A percentile compares a stretch with the other conserved stretches of the same genome.
Conservation (phyloP, 495 filamentous ascomycete genomes). For the Aspergillus avenaceus region DNA sequence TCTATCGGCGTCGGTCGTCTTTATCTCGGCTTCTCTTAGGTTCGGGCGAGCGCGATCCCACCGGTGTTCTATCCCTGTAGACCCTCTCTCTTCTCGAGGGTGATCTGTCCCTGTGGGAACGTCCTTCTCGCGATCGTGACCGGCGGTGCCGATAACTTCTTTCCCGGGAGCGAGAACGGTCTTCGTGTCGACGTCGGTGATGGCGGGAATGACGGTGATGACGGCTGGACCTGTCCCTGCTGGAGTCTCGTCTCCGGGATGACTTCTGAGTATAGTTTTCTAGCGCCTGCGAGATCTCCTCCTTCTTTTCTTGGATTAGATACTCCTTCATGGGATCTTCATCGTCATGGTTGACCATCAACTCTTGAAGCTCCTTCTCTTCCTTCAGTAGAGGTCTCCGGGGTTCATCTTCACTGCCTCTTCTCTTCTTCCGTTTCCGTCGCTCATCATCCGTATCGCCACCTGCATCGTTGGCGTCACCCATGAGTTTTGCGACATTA, state of each 20-base stretch:
- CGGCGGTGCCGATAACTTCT: constrained; percentile 24
- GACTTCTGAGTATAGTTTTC: constrained; percentile 45
- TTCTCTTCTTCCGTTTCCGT: constrained; percentile 44
- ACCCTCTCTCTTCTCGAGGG: constrained; percentile 16
- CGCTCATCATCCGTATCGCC: constrained; percentile 28
- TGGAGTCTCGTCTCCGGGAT: constrained; percentile 31
- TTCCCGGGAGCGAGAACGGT: constrained; percentile 29
- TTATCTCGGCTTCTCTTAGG: constrained; percentile 31
- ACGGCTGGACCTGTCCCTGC: constrained; percentile 40
- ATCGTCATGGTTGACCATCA: constrained; percentile 81
- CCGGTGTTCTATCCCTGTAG: constrained; percentile 24
- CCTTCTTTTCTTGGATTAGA: constrained; percentile 81
- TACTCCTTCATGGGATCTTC: constrained; percentile 97
- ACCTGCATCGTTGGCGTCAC: constrained; percentile 18
- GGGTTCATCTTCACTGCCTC: constrained; percentile 26
- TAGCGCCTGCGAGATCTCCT: constrained; percentile 72
- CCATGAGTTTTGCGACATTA: constrained; percentile 40
- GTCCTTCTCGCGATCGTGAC: constrained; percentile 24
- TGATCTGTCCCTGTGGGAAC: constrained; percentile 18
- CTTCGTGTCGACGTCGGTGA: constrained; percentile 32
- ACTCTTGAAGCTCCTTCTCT: constrained; percentile 70
- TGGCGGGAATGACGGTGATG: constrained; percentile 53
- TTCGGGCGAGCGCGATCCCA: constrained; percentile 32
- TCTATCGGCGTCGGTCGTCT: constrained; percentile 31
- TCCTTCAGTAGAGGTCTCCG: constrained; percentile 53